Base-by-base conservation (phyloP, 805 yeast genomes). In the Ogataea glucozyma region DNA sequence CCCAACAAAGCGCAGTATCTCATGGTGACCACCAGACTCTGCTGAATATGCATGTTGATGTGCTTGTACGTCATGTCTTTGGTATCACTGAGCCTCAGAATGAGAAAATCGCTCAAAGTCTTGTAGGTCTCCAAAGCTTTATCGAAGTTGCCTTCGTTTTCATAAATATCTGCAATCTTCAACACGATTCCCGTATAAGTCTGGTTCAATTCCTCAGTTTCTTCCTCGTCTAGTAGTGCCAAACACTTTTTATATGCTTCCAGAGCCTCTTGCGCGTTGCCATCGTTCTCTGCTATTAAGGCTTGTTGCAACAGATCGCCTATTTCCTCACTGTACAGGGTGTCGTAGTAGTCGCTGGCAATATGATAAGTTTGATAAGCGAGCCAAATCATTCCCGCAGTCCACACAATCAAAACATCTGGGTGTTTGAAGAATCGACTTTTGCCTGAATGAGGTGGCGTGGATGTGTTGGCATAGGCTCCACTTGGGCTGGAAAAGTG, bases 161-260 rank as follows among this genome's bases (percentile, higher is more conserved):
- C 96, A 60, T 78, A 85, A 83, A 87, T 81, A 56, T 88, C 95
- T 11, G 85, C 95, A n/a, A 46, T 38, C 56, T 89, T 86, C 61
- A 89, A 68, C 57, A 88, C 90, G 35, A 88, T 75, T 0, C 97
- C 96, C 0, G 96, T 88, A 61, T 85, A 89, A 58, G 86, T 93
- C 58, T 87, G 93, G 38, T 79, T 68, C 27, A 83, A 53, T 6
- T 72, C 73, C 47, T 77, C 76, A 56, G 83, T 57, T 0, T 69
- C 71, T 32, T 78, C 64, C 14, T 71, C 66, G 38, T 83, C 77
- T 31, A 88, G 80, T 46, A 76, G 74, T 13, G 76, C 70, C 26
- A 89, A 65, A 0, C 91, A 93, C 52, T 83, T 85, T 17, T 85
- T 66, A 64, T 88, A 91, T 49, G 72, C 67, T 41, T 75, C 73